phyloP scores from a whole-genome alignment of 306 rosid species.

The Prinsepia uniflora region DNA sequence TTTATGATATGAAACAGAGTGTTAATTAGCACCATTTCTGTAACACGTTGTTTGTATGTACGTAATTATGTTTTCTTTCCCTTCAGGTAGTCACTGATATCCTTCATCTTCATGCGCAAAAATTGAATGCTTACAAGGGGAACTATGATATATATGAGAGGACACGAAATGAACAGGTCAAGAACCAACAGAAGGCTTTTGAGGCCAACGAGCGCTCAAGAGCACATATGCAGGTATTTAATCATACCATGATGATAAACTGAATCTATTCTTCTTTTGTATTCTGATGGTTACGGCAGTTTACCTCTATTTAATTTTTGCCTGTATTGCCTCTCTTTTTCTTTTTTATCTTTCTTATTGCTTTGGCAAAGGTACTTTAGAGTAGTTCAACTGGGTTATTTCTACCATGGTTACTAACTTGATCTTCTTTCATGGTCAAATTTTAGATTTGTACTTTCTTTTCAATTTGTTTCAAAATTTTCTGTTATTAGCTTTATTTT shows the following conservation, averaged over 20 bases:
- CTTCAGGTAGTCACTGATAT: conserved; percentile 88
- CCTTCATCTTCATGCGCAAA: conserved; percentile 84
- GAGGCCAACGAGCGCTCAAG: conserved; percentile 90
- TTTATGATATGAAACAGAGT: neutral
- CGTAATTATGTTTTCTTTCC: conserved; percentile 18
- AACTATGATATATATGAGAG: conserved; percentile 89
- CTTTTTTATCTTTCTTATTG: neutral
- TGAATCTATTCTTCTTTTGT: conserved; percentile 9
- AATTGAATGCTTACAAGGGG: conserved; percentile 68
- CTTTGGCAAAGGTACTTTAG: neutral
- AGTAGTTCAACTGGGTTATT: neutral
- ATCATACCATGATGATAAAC: neutral
- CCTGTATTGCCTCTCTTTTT: neutral
- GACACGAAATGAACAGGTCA: conserved; percentile 81
- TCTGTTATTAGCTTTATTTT: neutral
- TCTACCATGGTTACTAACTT: neutral
- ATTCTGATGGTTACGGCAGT: conserved; percentile 1
- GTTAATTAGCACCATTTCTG: neutral
- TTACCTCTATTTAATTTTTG: neutral
- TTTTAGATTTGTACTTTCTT: neutral
- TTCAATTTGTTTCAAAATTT: neutral
- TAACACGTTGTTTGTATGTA: neutral
- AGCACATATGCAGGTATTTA: conserved; percentile 87
- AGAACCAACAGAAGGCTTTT: conserved; percentile 85
- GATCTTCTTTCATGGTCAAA: neutral